A percentile compares a stretch with the other conserved stretches of the same genome.
Conservation (phyloP, 2,329 filamentous ascomycete genomes). For the Sclerotinia subarctica region DNA sequence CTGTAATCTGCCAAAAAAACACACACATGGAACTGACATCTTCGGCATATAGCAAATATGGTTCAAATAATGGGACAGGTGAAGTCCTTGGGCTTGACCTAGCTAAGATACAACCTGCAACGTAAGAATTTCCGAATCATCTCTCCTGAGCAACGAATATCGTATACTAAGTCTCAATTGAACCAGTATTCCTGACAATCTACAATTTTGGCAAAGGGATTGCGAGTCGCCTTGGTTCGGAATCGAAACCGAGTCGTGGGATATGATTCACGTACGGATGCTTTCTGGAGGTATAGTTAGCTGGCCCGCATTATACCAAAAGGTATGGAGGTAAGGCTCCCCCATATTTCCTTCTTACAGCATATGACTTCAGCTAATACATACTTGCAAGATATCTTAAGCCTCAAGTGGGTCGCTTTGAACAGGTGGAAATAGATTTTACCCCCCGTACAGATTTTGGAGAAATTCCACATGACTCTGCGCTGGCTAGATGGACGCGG, state of each 20-base stretch:
- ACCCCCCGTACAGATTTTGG: conserved; percentile 68
- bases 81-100: conserved; percentile 62
- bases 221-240: conserved; percentile 71
- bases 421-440: conserved; percentile 89
- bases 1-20: not conserved
- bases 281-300: conserved; percentile 72
- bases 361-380: conserved; percentile 28
- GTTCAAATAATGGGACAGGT: conserved; percentile 6
- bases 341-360: not conserved
- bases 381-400: conserved; percentile 62
- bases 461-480: conserved; percentile 54
- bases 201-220: conserved; percentile 68
- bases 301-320: conserved; percentile 73
- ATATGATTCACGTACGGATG: conserved; percentile 80
- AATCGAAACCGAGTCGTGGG: conserved; percentile 44
- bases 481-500: conserved; percentile 66
- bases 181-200: conserved; percentile 65
- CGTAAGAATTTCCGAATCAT: conserved; percentile 41
- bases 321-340: conserved; percentile 59
- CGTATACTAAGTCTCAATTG: not conserved
- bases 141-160: not conserved
- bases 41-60: conserved; percentile 19
- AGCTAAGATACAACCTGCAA: conserved; percentile 57
- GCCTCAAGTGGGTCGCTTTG: conserved; percentile 67
- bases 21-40: conserved; percentile 7